Base-by-base conservation (phyloP, 108 stramenopile species). In the Seminavis robusta region DNA sequence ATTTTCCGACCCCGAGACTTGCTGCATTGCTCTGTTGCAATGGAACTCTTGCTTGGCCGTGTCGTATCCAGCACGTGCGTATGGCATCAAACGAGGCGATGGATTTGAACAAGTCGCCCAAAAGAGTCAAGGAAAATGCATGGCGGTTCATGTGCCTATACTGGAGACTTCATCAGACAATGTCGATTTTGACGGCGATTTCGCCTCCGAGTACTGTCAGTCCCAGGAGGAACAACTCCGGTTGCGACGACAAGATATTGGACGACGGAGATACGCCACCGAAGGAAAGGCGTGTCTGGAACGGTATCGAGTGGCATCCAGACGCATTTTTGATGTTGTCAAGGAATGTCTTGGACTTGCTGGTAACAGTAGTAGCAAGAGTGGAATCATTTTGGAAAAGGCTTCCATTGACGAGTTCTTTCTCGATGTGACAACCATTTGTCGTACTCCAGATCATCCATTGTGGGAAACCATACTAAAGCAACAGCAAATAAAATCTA, bases 371-470 rank as follows among this genome's bases (percentile, higher is more conserved):
- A n/a, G 17, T 44, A 43, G 44, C 15, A 34, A 48, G 2, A 31
- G 43, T 34, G 65, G 63, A 2, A 84, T 84, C 45, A 66, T 82
- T 4, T 47, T 93, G 54, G 91, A 93, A 65, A 65, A 81, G 41
- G 91, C 91, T 0, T 81, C 79, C 1, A 89, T 93, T 51, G 91
- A 93, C 65, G 91, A 93, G 50, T 71, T 93, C 32, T 93, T 84
- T 43, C 62, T 93, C 11, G 91, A 93, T 65, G 80, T 93, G n/a
- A 85, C 84, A 4, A 56, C 68, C 7, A 79, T 71, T 42, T 91
- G 86, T 51, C 77, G 79, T 53, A 21, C 62, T 39, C 51, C 59
- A 8, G 33, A 47, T 44, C 28, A 17, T 60, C 2, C 34, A 51
- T 29, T 41, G 15, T 19, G 16, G 27, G 10, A 66, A 33, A 17